Evolutionary conservation across 2,329 filamentous ascomycete genomes (phyloP), one percentile per base, ranked within the genome.

Genomic region (Sclerotiophoma versabilis): DNA sequence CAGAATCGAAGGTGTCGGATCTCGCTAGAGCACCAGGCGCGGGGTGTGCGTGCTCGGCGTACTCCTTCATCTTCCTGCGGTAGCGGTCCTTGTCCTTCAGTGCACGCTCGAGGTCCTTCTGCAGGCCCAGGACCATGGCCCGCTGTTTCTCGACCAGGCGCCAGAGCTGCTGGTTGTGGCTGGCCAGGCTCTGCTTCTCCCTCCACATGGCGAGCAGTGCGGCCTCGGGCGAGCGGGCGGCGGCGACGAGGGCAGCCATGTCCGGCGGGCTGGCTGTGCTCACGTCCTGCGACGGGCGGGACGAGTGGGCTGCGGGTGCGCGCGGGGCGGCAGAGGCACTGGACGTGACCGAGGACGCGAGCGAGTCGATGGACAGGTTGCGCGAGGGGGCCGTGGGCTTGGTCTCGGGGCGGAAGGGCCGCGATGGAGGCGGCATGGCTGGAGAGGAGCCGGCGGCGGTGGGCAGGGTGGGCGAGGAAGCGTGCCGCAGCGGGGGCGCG

Each of bases 1-100:
- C 58, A 51, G 68, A 70, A 29, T 72, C 66, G 41, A 70, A 65
- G 17, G 68, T 71, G 59, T 75, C 70, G 29, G 70, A 66, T 37
- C 68, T 77, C 51, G 70, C 63, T 14, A 69, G 63, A 48, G 67
- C 66, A 25, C 67, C 63, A 22, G 73, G 72, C 25, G 71, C 56
- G 20, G 74, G 73, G 43, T 68, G 77, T 20, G 79, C 74, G 53
- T 82, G 77, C 25, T 77, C 77, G 61, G 85, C 76, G 54, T 85
- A 75, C 50, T 98, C 93, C 75, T 96, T 96, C 36, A 96, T 74
- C 75, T 95, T 96, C 75, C 89, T 93, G 66, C 91, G 87, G 72
- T 98, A 98, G 65, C 89, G 89, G 63, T 98, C 93, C 76, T 97
- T 97, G 64, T 98, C 95, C 72, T 96, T 96, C 60, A 96, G 76